Evolutionary conservation across 2,329 filamentous ascomycete genomes (phyloP).

Genomic region (Thyridium curvatum): DNA sequence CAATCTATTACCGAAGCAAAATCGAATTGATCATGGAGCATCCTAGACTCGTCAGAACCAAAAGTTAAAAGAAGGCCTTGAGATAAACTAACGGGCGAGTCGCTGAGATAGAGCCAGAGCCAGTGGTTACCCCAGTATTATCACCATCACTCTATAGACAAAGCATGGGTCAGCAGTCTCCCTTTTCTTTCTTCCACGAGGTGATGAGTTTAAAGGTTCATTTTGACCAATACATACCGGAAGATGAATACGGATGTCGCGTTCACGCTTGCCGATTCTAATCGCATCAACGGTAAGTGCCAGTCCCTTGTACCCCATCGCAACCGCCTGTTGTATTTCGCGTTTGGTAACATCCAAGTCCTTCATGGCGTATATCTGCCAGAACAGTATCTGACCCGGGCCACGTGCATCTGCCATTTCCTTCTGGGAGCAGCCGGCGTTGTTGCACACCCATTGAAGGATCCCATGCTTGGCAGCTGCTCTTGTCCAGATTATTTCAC

Average conservation of each 20-base stretch:
- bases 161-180: slow-evolving; percentile 36
- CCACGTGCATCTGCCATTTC: neutral
- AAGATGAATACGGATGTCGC: slow-evolving; percentile 6
- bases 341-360: slow-evolving; percentile 4
- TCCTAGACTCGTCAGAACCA: too few relatives aligned
- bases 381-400: slow-evolving; percentile 2
- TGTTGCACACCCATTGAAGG: slow-evolving; percentile 5
- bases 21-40: slow-evolving; percentile 1
- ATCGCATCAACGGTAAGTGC: slow-evolving; percentile 37
- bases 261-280: slow-evolving; percentile 30
- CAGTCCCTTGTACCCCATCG: neutral
- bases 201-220: too few relatives aligned
- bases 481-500: slow-evolving; percentile 7
- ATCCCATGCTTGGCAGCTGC: slow-evolving; percentile 5
- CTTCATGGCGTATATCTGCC: slow-evolving; percentile 8
- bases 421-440: slow-evolving; percentile 14
- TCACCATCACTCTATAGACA: slow-evolving; percentile 45
- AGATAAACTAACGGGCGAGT: slow-evolving; percentile 2
- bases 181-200: slow-evolving; percentile 23
- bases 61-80: too few relatives aligned
- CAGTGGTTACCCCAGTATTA: neutral
- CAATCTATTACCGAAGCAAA: slow-evolving; percentile 47
- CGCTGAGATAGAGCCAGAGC: slow-evolving; percentile 1
- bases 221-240: too few relatives aligned
- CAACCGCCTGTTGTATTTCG: neutral